These are phyloP conservation scores for Melampsora americana DNA, from an alignment of 1,284 basidiomycete species.

Conservation along the genomic window DNA sequence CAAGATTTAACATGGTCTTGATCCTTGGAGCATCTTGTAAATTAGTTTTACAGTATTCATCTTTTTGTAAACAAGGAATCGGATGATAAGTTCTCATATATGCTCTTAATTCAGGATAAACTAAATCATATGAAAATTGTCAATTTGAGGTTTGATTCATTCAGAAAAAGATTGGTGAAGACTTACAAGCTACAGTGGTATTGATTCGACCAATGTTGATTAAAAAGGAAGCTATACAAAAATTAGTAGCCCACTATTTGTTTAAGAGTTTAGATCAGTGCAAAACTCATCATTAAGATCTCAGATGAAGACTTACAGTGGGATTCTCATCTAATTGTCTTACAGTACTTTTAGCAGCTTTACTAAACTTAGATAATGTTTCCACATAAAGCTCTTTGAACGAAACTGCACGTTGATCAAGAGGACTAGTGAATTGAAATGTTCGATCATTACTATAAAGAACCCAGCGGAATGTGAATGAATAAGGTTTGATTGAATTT, in stretches of 20 bases:
- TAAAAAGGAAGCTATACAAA: slow-evolving; percentile 57
- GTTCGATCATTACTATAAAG: slow-evolving; percentile 38
- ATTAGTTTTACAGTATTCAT: slow-evolving; percentile 63
- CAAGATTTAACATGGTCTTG: slow-evolving; percentile 70
- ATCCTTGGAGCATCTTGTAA: slow-evolving; percentile 77
- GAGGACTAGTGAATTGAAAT: slow-evolving; percentile 44
- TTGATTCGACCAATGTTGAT: slow-evolving; percentile 91
- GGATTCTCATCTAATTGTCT: slow-evolving; percentile 44
- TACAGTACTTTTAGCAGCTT: slow-evolving; percentile 44
- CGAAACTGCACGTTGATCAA: slow-evolving; percentile 43
- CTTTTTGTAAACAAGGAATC: slow-evolving; percentile 70
- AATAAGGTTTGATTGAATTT: no score
- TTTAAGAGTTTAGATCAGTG: background rate
- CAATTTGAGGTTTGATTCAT: background rate
- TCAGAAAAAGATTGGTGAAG: background rate
- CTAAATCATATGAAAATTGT: slow-evolving; percentile 40
- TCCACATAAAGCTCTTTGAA: slow-evolving; percentile 45
- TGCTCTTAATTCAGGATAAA: slow-evolving; percentile 70
- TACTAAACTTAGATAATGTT: slow-evolving; percentile 44
- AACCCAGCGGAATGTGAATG: no score
- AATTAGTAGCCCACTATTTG: slow-evolving; percentile 25
- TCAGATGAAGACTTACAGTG: slow-evolving; percentile 1
- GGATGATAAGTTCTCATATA: slow-evolving; percentile 76
- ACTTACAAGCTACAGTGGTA: slow-evolving; percentile 85
- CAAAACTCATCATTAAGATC: background rate